phyloP scores from a whole-genome alignment of 2,329 filamentous ascomycete species.

The Penicillium brasilianum region DNA sequence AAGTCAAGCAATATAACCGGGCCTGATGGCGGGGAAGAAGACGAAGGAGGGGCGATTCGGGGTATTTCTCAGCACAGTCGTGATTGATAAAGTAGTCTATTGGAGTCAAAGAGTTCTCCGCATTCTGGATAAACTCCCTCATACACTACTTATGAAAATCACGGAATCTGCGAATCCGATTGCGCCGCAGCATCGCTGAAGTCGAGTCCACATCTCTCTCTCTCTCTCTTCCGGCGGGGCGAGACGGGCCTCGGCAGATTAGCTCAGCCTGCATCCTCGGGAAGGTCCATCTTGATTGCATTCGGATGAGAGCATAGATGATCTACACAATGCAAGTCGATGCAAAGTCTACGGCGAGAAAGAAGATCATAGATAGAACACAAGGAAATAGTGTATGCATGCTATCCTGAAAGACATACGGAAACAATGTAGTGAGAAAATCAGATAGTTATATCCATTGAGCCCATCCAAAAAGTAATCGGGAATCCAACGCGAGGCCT shows the following conservation, averaged over 20 bases:
- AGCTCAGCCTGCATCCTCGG: slow-evolving; percentile 24
- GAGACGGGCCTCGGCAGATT: slow-evolving; percentile 29
- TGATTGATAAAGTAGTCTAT: neutral
- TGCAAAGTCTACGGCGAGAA: neutral
- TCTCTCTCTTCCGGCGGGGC: slow-evolving; percentile 17
- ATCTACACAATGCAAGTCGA: neutral
- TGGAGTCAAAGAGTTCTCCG: neutral
- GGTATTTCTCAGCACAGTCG: slow-evolving; percentile 5
- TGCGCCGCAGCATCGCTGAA: neutral
- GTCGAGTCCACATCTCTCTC: neutral
- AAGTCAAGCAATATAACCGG: neutral
- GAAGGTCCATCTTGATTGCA: neutral
- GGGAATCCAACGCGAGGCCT: slow-evolving; percentile 37
- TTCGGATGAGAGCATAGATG: neutral
- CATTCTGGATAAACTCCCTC: neutral
- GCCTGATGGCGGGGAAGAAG: neutral
- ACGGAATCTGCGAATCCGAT: slow-evolving; percentile 15
- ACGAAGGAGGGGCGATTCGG: neutral
- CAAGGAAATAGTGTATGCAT: slow-evolving; percentile 44
- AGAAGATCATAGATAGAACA: slow-evolving; percentile 18
- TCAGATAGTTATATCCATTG: slow-evolving; percentile 48
- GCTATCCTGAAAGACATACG: slow-evolving; percentile 44
- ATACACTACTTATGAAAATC: slow-evolving; percentile 8
- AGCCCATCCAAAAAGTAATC: slow-evolving; percentile 40
- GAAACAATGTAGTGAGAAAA: slow-evolving; percentile 39